phyloP scores from a whole-genome alignment of 306 rosid genomes.

The Citrullus colocynthis region DNA sequence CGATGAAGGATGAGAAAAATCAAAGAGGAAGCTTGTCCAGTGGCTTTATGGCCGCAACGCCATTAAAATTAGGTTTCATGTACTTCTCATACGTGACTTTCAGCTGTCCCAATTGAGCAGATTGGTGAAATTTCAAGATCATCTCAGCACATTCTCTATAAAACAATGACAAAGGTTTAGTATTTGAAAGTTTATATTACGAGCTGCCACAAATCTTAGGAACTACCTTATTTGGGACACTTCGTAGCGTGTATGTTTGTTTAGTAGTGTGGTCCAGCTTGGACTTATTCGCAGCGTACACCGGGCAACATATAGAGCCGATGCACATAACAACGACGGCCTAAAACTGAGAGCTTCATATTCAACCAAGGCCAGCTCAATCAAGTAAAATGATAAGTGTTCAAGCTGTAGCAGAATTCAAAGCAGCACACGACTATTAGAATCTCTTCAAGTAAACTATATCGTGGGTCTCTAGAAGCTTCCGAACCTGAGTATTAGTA shows the following conservation, averaged over 20 bases:
- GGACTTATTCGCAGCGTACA: constrained; percentile 52
- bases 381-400: constrained; percentile 61
- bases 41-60: constrained; percentile 49
- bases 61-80: constrained; percentile 30
- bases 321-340: constrained; percentile 78
- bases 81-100: constrained; percentile 59
- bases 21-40: constrained; percentile 52
- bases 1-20: background rate
- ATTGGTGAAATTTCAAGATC: constrained; percentile 58
- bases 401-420: constrained; percentile 45
- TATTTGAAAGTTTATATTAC: background rate
- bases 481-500: constrained; percentile 50
- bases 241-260: constrained; percentile 56
- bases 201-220: background rate
- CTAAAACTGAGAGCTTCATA: constrained; percentile 65
- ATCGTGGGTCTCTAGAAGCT: background rate
- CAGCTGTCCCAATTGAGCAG: constrained; percentile 45
- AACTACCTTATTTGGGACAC: constrained; percentile 55
- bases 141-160: constrained; percentile 55
- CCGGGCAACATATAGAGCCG: constrained; percentile 79
- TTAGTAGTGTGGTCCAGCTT: constrained; percentile 64
- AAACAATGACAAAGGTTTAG: background rate
- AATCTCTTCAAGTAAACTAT: background rate
- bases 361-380: constrained; percentile 61
- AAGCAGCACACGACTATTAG: background rate